Evolutionary conservation across 2,329 filamentous ascomycete genomes (phyloP), one percentile per base, ranked within the genome.

Genomic region (Colletotrichum tanaceti): DNA sequence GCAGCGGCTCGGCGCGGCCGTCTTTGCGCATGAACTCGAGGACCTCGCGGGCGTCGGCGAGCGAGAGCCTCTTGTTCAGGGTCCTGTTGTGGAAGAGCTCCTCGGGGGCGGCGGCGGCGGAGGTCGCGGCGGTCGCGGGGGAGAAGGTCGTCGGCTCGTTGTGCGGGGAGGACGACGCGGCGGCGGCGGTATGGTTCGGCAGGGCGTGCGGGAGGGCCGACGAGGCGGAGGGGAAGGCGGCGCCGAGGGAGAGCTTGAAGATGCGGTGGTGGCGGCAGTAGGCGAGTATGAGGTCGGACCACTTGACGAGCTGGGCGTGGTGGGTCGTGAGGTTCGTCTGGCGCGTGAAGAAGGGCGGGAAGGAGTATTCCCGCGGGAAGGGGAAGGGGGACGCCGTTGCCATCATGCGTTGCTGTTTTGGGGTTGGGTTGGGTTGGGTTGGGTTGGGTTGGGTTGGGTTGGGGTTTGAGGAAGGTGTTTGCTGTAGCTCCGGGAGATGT

Each of bases 261-360:
- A 94, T 82, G 73, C 88, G 89, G 82, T 95, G 85, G 81, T 93
- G 87, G 0, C 89, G 88, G 80, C 92, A 93, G 89, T 97, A 98
- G 76, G 90, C 80, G 70, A 94, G 93, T 76, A 98, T 89, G 18
- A 98, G 88, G 39, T 88, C 80, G n/a, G 91, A 90, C 96, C 96
- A 99, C 80, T 94, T 94, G 68, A 87, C 84, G 70, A 94, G 89
- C 77, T 96, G 93, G 53, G 90, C 89, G 79, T 90, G 88, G 76
- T 87, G 90, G 11, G 92, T 95, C 38, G 87, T 86, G 70, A 89
- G 84, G 81, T 93, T 93, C 43, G 90, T 87, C 79, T 96, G 93
- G 63, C 89, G 89, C 64, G 91, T 94, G 87, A 92, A 96, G 89
- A 96, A 94, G 76, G 93, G 90, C 0, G 93, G 93, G 83, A 93